phyloP scores from a whole-genome alignment of 306 rosid genomes.

The Trifolium dubium region DNA sequence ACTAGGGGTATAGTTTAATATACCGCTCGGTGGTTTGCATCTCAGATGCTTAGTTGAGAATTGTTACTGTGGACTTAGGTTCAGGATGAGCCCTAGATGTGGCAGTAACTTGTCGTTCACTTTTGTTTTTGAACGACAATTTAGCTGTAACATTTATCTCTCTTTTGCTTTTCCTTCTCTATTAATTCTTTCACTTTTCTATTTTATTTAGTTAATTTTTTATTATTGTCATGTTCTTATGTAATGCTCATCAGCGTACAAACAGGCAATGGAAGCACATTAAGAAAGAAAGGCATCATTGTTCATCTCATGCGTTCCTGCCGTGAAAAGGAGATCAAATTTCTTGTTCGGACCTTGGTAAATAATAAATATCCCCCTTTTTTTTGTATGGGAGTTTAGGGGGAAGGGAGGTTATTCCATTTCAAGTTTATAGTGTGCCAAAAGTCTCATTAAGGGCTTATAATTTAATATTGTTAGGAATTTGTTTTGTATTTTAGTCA shows the following conservation, averaged over 20 bases:
- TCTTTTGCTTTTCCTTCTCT: constrained; percentile 3
- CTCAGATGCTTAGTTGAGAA: constrained; percentile 16
- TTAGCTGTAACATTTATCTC: constrained; percentile 15
- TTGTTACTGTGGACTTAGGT: constrained; percentile 4
- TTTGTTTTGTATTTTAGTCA: background rate
- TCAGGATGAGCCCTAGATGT: constrained; percentile 19
- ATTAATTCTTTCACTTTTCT: background rate
- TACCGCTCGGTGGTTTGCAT: constrained; percentile 16
- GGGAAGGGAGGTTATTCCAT: constrained; percentile 26
- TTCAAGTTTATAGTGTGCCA: constrained; percentile 10
- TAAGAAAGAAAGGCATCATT: constrained; percentile 77
- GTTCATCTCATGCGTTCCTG: constrained; percentile 84
- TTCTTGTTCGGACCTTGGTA: constrained; percentile 96
- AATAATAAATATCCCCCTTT: constrained; percentile 54
- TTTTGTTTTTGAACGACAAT: background rate
- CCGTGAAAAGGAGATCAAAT: constrained; percentile 91
- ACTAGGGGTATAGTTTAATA: constrained; percentile 6
- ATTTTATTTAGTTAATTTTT: constrained; percentile 29
- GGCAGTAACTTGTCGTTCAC: constrained; percentile 4
- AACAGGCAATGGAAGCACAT: constrained; percentile 88
- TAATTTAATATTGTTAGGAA: constrained; percentile 2
- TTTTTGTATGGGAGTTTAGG: constrained; percentile 19
- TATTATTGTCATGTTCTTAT: constrained; percentile 50
- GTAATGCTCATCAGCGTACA: constrained; percentile 70
- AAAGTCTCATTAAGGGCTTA: constrained; percentile 6